A percentile compares a stretch with the other conserved stretches of the same genome.
Evolutionary conservation across 768 basidiomycete species (phyloP).

Genomic region (Kwoniella heveanensis): DNA sequence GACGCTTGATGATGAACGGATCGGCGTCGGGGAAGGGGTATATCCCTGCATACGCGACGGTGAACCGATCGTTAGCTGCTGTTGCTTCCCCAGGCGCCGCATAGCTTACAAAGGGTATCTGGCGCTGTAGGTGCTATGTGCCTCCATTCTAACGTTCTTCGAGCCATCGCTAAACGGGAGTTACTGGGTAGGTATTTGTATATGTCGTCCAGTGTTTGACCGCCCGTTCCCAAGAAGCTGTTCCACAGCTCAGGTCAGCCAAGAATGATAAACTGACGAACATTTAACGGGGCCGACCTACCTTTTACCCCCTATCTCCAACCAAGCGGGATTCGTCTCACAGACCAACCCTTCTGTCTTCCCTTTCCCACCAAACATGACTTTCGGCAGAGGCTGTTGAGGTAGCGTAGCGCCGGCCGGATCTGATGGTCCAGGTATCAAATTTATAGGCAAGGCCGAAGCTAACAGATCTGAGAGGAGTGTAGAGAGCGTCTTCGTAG

Average conservation of each 20-base stretch:
- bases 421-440: conserved; percentile 84
- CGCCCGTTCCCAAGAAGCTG: conserved; percentile 79
- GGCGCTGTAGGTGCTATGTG: conserved; percentile 99
- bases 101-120: conserved; percentile 74
- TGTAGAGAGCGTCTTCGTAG: conserved; percentile 68
- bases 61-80: conserved; percentile 5
- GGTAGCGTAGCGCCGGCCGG: conserved; percentile 87
- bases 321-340: conserved; percentile 88
- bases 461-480: conserved; percentile 72
- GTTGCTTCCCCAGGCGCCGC: background rate
- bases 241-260: conserved; percentile 32
- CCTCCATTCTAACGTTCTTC: conserved; percentile 83
- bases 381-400: conserved; percentile 87
- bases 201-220: conserved; percentile 92
- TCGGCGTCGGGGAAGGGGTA: conserved; percentile 86
- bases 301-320: conserved; percentile 64
- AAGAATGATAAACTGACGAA: no score
- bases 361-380: conserved; percentile 76
- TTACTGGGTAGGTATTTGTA: conserved; percentile 77
- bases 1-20: conserved; percentile 82
- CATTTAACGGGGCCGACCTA: conserved; percentile 48
- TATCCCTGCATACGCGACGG: conserved; percentile 64
- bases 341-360: conserved; percentile 63
- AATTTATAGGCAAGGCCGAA: conserved; percentile 76
- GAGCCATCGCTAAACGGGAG: conserved; percentile 73